Conservation (phyloP, 306 rosid genomes). For the Prunus padus region DNA sequence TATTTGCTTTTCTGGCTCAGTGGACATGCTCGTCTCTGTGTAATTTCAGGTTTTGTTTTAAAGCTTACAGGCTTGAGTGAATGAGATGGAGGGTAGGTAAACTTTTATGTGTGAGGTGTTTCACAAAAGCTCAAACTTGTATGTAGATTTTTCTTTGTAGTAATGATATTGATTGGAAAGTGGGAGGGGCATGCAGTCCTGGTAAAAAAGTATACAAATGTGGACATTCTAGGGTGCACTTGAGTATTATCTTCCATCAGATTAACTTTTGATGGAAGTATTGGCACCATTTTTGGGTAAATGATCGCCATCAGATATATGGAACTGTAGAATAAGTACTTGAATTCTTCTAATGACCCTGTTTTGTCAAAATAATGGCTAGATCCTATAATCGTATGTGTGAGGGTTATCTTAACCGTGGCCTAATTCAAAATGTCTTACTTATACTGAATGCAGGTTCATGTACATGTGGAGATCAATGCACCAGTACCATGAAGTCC, state of each 20-base stretch:
- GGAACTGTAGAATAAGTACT: neutral
- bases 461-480: slow-evolving; percentile 99
- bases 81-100: slow-evolving; percentile 3
- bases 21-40: neutral
- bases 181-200: neutral
- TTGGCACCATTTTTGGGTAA: too few relatives aligned
- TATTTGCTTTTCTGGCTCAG: neutral
- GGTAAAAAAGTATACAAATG: neutral
- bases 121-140: neutral
- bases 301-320: neutral
- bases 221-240: too few relatives aligned
- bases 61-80: neutral
- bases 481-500: slow-evolving; percentile 89
- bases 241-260: too few relatives aligned
- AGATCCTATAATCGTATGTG: neutral
- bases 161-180: neutral
- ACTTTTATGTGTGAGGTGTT: neutral
- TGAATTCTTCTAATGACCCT: neutral
- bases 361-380: neutral
- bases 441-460: slow-evolving; percentile 54
- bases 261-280: neutral
- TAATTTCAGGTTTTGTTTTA: too few relatives aligned
- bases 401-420: neutral
- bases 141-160: neutral
- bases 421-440: neutral